A percentile compares a stretch with the other conserved stretches of the same genome.
These are phyloP conservation scores for Mycena haematopus DNA, from an alignment of 768 basidiomycete genomes.

Conservation along the genomic window DNA sequence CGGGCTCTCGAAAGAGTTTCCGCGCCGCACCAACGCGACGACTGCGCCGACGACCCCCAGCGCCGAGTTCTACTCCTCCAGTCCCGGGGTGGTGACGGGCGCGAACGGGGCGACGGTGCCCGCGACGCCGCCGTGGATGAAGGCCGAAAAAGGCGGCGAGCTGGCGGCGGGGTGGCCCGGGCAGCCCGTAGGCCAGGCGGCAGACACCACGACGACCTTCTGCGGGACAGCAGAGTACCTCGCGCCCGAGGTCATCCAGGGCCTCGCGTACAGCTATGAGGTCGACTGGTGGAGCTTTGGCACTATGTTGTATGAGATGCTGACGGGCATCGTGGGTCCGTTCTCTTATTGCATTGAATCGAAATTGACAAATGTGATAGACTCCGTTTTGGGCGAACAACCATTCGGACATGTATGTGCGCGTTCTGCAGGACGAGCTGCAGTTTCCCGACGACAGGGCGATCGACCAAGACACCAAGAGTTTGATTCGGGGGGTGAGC, in stretches of 20 bases:
- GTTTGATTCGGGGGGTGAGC: constrained; percentile 91
- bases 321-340: constrained; percentile 87
- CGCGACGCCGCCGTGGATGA: constrained; percentile 81
- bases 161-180: constrained; percentile 64
- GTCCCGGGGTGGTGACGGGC: constrained; percentile 2
- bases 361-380: constrained; percentile 44
- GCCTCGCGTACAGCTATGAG: constrained; percentile 88
- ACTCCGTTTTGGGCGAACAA: constrained; percentile 94
- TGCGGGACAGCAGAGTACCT: constrained; percentile 97
- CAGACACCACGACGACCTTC: constrained; percentile 83
- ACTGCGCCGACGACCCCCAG: constrained; percentile 67
- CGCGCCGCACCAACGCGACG: constrained; percentile 52
- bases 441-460: constrained; percentile 88
- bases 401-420: constrained; percentile 93
- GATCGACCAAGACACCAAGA: constrained; percentile 96
- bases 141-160: constrained; percentile 61
- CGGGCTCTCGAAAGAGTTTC: constrained; percentile 92
- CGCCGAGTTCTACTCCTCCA: constrained; percentile 61
- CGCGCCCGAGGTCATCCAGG: constrained; percentile 96
- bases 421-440: constrained; percentile 89
- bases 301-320: constrained; percentile 97
- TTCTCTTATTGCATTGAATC: constrained; percentile 17
- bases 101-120: constrained; percentile 38
- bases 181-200: constrained; percentile 48
- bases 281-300: constrained; percentile 99